Conservation (phyloP, 202 grass and related monocot species). For the Carex arenaria region DNA sequence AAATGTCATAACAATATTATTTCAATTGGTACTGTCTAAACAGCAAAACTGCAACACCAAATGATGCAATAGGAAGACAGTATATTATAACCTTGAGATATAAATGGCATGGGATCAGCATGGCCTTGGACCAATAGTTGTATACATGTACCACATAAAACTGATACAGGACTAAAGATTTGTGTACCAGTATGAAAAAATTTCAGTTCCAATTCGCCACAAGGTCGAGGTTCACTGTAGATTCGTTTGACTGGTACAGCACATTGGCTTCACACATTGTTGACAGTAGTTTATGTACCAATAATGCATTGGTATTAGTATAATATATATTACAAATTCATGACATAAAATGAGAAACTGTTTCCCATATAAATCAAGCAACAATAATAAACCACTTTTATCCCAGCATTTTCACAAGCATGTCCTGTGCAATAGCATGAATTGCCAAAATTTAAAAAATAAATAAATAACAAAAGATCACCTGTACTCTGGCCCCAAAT, state of each 20-base stretch:
- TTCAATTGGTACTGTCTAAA: background rate
- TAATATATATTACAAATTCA: background rate
- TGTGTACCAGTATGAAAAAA: background rate
- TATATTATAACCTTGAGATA: background rate
- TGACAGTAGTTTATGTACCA: background rate
- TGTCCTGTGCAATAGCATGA: background rate
- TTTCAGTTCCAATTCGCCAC: background rate
- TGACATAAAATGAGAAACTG: background rate
- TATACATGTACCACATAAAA: background rate
- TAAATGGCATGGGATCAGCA: background rate
- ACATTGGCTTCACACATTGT: background rate
- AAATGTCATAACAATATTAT: background rate
- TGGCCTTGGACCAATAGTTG: background rate
- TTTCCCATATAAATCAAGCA: background rate
- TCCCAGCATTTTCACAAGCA: background rate
- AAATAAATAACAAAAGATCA: background rate
- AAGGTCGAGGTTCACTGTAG: background rate
- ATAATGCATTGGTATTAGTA: background rate
- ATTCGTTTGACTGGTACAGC: background rate
- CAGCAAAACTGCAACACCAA: background rate
- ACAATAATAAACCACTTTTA: background rate
- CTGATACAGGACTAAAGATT: background rate
- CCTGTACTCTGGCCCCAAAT: slow-evolving; percentile 46
- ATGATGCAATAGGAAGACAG: background rate
- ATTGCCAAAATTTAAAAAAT: background rate